A percentile compares a stretch with the other conserved stretches of the same genome.
These are phyloP conservation scores for Epichloe glyceriae DNA, from an alignment of 2,329 filamentous ascomycete species.

Conservation along the genomic window DNA sequence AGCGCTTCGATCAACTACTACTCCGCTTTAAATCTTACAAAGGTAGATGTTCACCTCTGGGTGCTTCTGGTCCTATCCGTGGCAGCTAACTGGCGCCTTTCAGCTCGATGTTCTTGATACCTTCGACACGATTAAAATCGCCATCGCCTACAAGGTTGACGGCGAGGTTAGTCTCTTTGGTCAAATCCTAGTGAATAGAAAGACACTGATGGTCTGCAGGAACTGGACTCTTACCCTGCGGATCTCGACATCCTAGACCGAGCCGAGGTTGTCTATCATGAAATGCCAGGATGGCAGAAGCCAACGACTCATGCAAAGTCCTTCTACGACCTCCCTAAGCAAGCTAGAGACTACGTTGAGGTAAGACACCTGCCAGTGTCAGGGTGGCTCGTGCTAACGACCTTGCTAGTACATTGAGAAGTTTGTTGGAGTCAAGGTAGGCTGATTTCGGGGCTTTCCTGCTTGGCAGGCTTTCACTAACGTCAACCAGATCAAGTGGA, in stretches of 20 bases:
- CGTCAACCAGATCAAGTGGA: slow-evolving; percentile 32
- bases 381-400: slow-evolving; percentile 7
- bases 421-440: slow-evolving; percentile 19
- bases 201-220: slow-evolving; percentile 16
- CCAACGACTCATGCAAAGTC: slow-evolving; percentile 46
- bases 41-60: slow-evolving; percentile 16
- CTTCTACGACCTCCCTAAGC: slow-evolving; percentile 49
- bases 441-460: slow-evolving; percentile 7
- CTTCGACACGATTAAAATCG: slow-evolving; percentile 2
- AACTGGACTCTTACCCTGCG: slow-evolving; percentile 44
- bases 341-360: slow-evolving; percentile 53
- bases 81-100: neutral
- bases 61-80: no score
- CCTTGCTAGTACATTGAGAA: slow-evolving; percentile 31
- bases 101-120: slow-evolving; percentile 13
- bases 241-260: slow-evolving; percentile 44
- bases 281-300: slow-evolving; percentile 56
- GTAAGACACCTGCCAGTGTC: slow-evolving; percentile 12
- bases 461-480: slow-evolving; percentile 9
- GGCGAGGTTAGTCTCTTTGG: slow-evolving; percentile 13
- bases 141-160: slow-evolving; percentile 1
- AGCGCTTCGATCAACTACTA: slow-evolving; percentile 48
- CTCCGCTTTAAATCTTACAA: slow-evolving; percentile 35
- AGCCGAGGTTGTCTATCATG: slow-evolving; percentile 54
- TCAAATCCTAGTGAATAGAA: neutral